Conservation (phyloP, 2,329 filamentous ascomycete species). For the Byssothecium circinans region DNA sequence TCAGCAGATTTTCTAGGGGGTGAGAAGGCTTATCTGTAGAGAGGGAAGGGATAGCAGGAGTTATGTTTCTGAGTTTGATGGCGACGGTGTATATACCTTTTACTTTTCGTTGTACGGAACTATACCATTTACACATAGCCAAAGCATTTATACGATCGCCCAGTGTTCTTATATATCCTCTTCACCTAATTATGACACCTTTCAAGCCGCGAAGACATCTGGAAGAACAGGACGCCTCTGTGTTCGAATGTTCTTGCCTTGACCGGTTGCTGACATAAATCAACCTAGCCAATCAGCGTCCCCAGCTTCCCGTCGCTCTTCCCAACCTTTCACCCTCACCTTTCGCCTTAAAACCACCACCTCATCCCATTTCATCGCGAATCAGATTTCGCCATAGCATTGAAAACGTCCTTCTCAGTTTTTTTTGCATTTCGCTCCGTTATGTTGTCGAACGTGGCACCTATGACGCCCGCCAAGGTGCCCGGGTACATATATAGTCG, state of each 20-base stretch:
- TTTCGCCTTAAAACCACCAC: slow-evolving; percentile 1
- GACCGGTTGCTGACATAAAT: neutral
- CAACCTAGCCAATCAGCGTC: neutral
- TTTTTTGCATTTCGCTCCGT: neutral
- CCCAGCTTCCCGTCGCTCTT: neutral
- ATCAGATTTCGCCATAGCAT: neutral
- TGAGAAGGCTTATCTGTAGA: neutral
- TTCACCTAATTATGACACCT: too few relatives aligned
- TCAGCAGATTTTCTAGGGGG: slow-evolving; percentile 32
- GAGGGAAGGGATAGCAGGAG: neutral
- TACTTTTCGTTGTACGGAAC: neutral
- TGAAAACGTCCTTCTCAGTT: neutral
- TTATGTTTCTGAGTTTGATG: neutral
- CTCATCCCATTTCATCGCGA: neutral
- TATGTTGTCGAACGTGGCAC: neutral
- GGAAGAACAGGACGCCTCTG: too few relatives aligned
- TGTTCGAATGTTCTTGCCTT: too few relatives aligned
- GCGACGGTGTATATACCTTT: neutral
- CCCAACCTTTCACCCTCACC: slow-evolving; percentile 1
- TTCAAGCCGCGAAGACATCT: too few relatives aligned
- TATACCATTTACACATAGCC: neutral
- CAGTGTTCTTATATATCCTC: too few relatives aligned
- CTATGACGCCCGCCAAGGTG: neutral
- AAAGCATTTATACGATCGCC: too few relatives aligned
- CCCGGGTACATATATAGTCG: neutral